Evolutionary conservation across 805 yeast genomes (phyloP).

Genomic region (Candida peoriensis): DNA sequence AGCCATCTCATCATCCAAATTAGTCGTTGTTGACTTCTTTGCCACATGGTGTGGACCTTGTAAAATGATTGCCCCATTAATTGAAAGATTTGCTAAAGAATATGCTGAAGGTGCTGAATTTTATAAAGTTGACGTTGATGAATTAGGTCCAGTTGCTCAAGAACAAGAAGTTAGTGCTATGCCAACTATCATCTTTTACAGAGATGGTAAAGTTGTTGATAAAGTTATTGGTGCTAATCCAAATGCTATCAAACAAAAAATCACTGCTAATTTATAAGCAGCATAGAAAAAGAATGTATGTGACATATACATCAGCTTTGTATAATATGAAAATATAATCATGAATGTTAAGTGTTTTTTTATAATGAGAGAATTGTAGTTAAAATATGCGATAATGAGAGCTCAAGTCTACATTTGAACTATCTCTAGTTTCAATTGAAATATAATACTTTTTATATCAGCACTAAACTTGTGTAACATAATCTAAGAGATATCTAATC

Average conservation of each 20-base stretch:
- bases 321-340: neutral
- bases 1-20: slow-evolving; percentile 56
- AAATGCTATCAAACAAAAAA: slow-evolving; percentile 68
- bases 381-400: too few relatives aligned
- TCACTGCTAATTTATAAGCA: slow-evolving; percentile 47
- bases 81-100: slow-evolving; percentile 69
- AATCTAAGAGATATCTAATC: too few relatives aligned
- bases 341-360: too few relatives aligned
- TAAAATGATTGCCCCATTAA: slow-evolving; percentile 92
- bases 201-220: slow-evolving; percentile 73
- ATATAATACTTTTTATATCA: too few relatives aligned
- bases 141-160: slow-evolving; percentile 70
- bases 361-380: too few relatives aligned
- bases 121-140: slow-evolving; percentile 90
- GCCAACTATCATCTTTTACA: slow-evolving; percentile 73
- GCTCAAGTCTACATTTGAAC: too few relatives aligned
- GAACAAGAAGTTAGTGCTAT: slow-evolving; percentile 53
- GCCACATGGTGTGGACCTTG: slow-evolving; percentile 99
- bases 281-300: too few relatives aligned
- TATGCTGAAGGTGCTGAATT: slow-evolving; percentile 61
- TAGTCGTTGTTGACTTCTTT: slow-evolving; percentile 91
- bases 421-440: too few relatives aligned
- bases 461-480: too few relatives aligned
- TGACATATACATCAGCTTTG: too few relatives aligned
- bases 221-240: slow-evolving; percentile 91